These are phyloP conservation scores for Myriosclerotinia duriaeana DNA, from an alignment of 2,329 filamentous ascomycete species.

Conservation along the genomic window DNA sequence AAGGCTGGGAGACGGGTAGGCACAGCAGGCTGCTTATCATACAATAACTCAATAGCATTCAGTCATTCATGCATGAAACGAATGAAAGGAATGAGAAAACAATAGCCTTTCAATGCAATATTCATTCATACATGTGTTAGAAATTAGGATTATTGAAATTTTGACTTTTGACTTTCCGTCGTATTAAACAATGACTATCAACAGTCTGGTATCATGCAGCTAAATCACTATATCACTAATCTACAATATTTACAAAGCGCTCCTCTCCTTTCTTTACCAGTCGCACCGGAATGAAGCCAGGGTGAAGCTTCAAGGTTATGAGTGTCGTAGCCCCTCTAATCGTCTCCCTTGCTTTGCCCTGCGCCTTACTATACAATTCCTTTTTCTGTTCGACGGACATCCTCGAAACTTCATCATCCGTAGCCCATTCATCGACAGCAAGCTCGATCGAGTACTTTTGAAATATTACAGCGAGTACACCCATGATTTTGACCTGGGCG, in stretches of 20 bases:
- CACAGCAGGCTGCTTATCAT: background rate
- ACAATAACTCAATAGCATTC: background rate
- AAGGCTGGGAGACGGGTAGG: background rate
- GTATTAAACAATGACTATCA: background rate
- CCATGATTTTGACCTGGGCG: conserved; percentile 42
- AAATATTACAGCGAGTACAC: conserved; percentile 38
- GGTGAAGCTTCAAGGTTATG: conserved; percentile 70
- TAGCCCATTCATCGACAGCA: conserved; percentile 37
- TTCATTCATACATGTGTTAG: background rate
- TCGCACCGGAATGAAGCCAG: conserved; percentile 59
- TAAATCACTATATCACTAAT: conserved; percentile 23
- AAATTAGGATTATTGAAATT: background rate
- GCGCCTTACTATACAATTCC: conserved; percentile 34
- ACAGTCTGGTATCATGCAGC: conserved; percentile 16
- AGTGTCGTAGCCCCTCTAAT: conserved; percentile 53
- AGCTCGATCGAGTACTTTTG: conserved; percentile 37
- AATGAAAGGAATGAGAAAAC: background rate
- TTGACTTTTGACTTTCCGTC: background rate
- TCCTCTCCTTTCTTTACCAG: conserved; percentile 69
- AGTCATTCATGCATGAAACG: background rate
- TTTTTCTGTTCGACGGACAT: conserved; percentile 33
- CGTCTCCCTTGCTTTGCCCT: conserved; percentile 47
- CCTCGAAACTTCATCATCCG: conserved; percentile 33
- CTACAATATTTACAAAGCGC: conserved; percentile 54
- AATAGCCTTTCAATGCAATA: background rate